Base-by-base conservation (phyloP, 345 rosid species). In the Xanthoceras sorbifolium region DNA sequence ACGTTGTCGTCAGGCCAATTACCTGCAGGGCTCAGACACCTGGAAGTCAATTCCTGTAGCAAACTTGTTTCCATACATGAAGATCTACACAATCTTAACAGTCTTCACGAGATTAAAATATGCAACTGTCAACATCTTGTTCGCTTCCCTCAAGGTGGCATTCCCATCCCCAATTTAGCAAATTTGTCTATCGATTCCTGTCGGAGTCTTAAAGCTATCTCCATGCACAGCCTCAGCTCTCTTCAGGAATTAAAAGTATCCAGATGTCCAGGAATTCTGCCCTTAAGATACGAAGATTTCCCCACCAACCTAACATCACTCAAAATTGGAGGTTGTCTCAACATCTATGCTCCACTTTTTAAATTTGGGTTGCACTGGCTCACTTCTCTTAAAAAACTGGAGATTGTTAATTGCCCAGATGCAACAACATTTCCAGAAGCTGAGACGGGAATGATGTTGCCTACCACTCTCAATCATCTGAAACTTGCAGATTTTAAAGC, bases 271-370 rank as follows among this genome's bases (percentile, higher is more conserved):
- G 71, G 77, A 28, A 34, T 34, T 34, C 2, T 2, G 36, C 65
- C 77, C 34, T 78, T 78, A n/a, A n/a, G n/a, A n/a, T n/a, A n/a
- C n/a, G 42, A 77, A 77, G 81, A 77, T 61, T 60, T 78, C 15
- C 74, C 81, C 3, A 60, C 64, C 36, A 78, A 44, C 76, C 54
- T 78, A 26, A 66, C 42, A 50, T 67, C 77, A 60, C 73, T 78
- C 46, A 31, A 29, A 66, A 59, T 73, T 34, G 5, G 36, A 34
- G 36, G 36, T 34, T 59, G 67, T 63, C 36, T 34, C 36, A 20
- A 23, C 23, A 73, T 40, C 69, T 34, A 44, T 32, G 67, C 9
- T 29, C 54, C 77, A 46, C 71, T 79, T 4, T 61, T 70, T 9
- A 36, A 40, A 9, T 74, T 78, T 78, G 78, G 82, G 28, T 72